Base-by-base conservation (phyloP, 2,329 filamentous ascomycete species). In the Cladophialophora carrionii region DNA sequence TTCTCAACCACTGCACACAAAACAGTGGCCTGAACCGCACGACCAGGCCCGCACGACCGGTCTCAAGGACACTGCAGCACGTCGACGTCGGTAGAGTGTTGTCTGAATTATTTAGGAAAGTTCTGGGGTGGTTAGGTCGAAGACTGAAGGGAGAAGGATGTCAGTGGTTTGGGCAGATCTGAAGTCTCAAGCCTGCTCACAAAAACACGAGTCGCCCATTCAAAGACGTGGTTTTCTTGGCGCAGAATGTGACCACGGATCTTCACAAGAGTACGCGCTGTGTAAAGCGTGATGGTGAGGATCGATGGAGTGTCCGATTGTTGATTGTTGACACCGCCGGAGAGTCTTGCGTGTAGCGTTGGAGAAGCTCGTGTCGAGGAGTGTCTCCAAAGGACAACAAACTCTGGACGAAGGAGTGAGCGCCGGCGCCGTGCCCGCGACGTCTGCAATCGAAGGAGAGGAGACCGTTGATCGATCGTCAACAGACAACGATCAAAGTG, bases 351-450 rank as follows among this genome's bases (percentile, higher is more conserved):
- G 52, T 31, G 52, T 29, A n/a, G 52, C 12, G 24, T 31, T 14
- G 49, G 57, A 51, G 57, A 31, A 60, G 51, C 49, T 58, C 10
- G 37, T 46, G 49, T 43, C 29, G 43, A 48, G 24, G 43, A 57
- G 58, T 62, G 54, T 51, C 55, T 41, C 62, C 57, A 52, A 43
- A 22, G 52, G 43, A 55, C 53, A 60, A 49, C 34, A 59, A 49
- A 60, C 17, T 58, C 37, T 22, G 24, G 52, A 37, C 24, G 63
- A 56, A 54, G 62, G 41, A 48, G 53, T 41, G 20, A 43, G 51
- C 34, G 34, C 55, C 62, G 34, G 66, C 64, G 67, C 59, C 67
- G 67, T 63, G 64, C 67, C 67, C 56, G 67, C 67, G 67, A 66
- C 62, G 67, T 61, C 57, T 58, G 37, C 57, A 52, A 48, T 34